Evolutionary conservation across 2,329 filamentous ascomycete genomes (phyloP).

Genomic region (Aspergillus glaucus): DNA sequence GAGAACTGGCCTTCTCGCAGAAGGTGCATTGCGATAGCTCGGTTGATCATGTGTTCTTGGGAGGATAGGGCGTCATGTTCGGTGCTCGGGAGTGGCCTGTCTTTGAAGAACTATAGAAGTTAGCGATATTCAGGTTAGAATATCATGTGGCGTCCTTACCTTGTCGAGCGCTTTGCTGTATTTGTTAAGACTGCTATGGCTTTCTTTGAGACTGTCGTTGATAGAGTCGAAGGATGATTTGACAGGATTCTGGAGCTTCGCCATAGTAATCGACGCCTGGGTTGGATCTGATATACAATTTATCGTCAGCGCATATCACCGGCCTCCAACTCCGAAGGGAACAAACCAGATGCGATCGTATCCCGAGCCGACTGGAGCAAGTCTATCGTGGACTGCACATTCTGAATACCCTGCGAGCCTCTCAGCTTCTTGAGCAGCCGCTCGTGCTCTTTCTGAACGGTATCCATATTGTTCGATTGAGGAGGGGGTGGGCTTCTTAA

Average conservation of each 20-base stretch:
- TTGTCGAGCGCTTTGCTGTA: slow-evolving; percentile 82
- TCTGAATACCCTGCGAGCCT: slow-evolving; percentile 63
- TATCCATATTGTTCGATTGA: slow-evolving; percentile 46
- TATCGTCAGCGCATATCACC: not conserved
- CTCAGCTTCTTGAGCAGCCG: slow-evolving; percentile 64
- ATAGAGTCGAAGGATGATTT: slow-evolving; percentile 74
- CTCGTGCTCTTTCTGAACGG: slow-evolving; percentile 67
- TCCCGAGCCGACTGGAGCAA: slow-evolving; percentile 67
- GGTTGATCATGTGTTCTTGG: slow-evolving; percentile 73
- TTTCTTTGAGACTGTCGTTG: slow-evolving; percentile 73
- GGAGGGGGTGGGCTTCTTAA: slow-evolving; percentile 7
- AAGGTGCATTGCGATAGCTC: slow-evolving; percentile 93
- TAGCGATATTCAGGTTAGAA: not conserved
- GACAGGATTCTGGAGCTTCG: slow-evolving; percentile 78
- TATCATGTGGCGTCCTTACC: slow-evolving; percentile 39
- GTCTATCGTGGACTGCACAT: slow-evolving; percentile 79
- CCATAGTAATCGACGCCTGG: slow-evolving; percentile 66
- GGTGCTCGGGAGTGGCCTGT: slow-evolving; percentile 63
- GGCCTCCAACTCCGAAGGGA: slow-evolving; percentile 2
- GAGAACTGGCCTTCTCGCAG: slow-evolving; percentile 89
- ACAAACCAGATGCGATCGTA: slow-evolving; percentile 62
- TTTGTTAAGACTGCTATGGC: slow-evolving; percentile 73
- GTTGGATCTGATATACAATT: slow-evolving; percentile 52
- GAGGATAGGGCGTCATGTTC: slow-evolving; percentile 74
- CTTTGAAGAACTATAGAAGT: slow-evolving; percentile 54